A percentile compares a stretch with the other conserved stretches of the same genome.
Conservation (phyloP, 1,284 basidiomycete species). For the Fomitopsis pinicola region DNA sequence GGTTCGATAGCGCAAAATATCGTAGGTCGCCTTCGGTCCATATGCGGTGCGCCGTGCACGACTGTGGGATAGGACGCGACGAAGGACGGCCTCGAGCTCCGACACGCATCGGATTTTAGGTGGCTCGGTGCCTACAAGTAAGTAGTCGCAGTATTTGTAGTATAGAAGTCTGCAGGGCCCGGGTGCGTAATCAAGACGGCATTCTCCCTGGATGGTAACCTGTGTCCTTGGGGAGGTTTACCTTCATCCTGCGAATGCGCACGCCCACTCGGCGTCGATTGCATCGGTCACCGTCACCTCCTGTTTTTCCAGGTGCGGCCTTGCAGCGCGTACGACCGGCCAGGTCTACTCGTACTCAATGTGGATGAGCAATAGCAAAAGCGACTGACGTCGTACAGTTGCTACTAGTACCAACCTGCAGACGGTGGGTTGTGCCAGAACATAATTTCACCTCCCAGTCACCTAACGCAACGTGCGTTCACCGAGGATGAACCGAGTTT, state of each 20-base stretch:
- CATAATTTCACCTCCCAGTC: neutral
- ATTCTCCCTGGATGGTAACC: neutral
- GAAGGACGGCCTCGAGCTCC: neutral
- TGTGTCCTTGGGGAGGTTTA: neutral
- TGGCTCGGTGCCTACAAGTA: neutral
- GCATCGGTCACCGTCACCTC: no score
- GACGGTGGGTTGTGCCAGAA: neutral
- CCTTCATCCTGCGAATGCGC: neutral
- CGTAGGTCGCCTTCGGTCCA: neutral
- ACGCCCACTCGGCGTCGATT: no score
- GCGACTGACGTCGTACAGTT: neutral
- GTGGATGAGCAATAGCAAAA: no score
- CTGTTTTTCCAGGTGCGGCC: no score
- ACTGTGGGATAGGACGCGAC: neutral
- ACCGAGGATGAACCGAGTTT: neutral
- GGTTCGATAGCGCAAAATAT: neutral
- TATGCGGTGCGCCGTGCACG: neutral
- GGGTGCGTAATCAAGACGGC: neutral
- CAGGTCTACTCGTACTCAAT: no score
- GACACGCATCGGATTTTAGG: neutral
- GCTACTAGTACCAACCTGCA: neutral
- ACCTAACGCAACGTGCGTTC: neutral
- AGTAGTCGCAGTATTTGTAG: neutral
- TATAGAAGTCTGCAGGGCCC: neutral
- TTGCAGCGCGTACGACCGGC: no score